Evolutionary conservation across 805 yeast species (phyloP), one percentile per base, ranked within the genome.

Genomic region (Candida sithepensis): DNA sequence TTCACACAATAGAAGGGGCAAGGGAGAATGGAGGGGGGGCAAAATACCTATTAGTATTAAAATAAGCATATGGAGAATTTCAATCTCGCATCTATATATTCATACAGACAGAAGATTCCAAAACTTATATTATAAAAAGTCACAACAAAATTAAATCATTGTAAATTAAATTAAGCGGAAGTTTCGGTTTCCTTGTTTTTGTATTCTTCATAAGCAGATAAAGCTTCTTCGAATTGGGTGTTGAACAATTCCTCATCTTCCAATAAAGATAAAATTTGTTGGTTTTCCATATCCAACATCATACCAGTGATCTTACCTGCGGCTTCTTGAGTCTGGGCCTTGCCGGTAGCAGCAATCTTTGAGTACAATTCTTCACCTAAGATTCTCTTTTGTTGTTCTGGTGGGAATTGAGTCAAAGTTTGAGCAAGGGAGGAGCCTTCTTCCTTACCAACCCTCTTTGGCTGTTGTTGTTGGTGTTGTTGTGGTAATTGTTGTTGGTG

Each of bases 241-340:
- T 84, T 84, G 77, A 94, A 88, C 60, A 85, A 80, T 61, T 82
- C 90, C 56, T 89, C 96, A 69, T 91, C 94, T 66, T 88, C 95
- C 70, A 89, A 81, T 69, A 92, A 78, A 53, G 86, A 85, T 65
- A 91, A 74, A 62, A 94, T 87, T 75, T 92, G 97, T 64, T 82
- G 82, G 73, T 87, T 88, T 67, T 90, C 95, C 82, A 92, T 83
- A 68, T 91, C 97, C 67, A 94, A 81, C 77, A 94, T 82, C 98
- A 94, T 94, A 77, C 98, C 97, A 58, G 99, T 94, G 69, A 94
- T 88, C 78, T 91, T 92, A 75, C 97, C 96, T 59, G 97, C 97
- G 65, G 96, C 89, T 73, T 90, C 96, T 50, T 85, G 86, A 66
- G 90, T 96, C 61, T 83, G 82, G 63, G 91, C 88, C 74, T 86